These are phyloP conservation scores for Apostasia shenzhenica DNA, from an alignment of 106 monocot species.

Conservation along the genomic window DNA sequence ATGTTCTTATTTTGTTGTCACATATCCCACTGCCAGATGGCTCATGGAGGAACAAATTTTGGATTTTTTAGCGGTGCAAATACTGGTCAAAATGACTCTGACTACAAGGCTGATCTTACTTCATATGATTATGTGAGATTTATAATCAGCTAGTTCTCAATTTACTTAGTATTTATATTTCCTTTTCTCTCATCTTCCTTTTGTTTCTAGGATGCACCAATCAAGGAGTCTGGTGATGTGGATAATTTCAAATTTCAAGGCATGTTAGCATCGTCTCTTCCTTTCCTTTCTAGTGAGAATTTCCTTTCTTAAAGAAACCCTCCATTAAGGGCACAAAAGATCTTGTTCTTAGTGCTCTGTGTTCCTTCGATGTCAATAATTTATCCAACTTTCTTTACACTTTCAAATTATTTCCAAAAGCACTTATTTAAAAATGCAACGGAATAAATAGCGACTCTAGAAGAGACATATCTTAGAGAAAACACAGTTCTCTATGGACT, in stretches of 20 bases:
- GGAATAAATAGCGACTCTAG: too few species aligned
- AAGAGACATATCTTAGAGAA: too few species aligned
- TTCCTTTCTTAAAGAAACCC: too few species aligned
- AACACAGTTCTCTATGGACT: not conserved
- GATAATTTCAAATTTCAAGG: conserved; percentile 90
- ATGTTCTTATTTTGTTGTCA: not conserved
- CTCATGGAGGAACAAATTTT: conserved; percentile 98
- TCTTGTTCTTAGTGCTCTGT: too few species aligned
- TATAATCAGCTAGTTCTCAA: not conserved
- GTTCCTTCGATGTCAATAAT: too few species aligned
- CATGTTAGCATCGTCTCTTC: conserved; percentile 9
- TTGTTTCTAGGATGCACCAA: conserved; percentile 87
- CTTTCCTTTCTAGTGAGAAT: not conserved
- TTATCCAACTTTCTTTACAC: too few species aligned
- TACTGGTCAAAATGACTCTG: conserved; percentile 69
- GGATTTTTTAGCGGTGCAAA: conserved; percentile 95
- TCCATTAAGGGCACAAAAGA: too few species aligned
- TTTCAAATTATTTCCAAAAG: too few species aligned
- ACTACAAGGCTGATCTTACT: conserved; percentile 87
- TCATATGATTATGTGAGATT: conserved; percentile 95
- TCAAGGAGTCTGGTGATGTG: conserved; percentile 84
- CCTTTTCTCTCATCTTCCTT: not conserved
- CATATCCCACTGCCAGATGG: conserved; percentile 56
- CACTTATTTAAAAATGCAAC: too few species aligned
- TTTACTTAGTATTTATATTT: not conserved